A percentile compares a stretch with the other conserved stretches of the same genome.
Conservation (phyloP, 2,329 filamentous ascomycete genomes). For the Exophiala phaeomuriformis region DNA sequence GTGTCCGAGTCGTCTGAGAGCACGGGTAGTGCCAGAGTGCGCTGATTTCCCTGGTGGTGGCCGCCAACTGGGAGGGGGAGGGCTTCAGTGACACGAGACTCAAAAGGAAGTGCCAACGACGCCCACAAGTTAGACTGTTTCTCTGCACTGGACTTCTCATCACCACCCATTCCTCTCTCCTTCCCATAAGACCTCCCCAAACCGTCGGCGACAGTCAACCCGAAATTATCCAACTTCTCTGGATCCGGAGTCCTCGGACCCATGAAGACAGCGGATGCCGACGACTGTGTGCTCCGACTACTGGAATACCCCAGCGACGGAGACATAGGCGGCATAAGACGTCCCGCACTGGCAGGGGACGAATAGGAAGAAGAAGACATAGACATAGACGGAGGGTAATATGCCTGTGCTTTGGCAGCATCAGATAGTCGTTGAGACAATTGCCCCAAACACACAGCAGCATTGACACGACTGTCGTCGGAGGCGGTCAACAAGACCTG, state of each 20-base stretch:
- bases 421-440: slow-evolving; percentile 31
- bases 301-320: slow-evolving; percentile 21
- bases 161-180: too few species aligned
- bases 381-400: slow-evolving; percentile 8
- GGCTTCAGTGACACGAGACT: background rate
- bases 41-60: background rate
- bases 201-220: too few species aligned
- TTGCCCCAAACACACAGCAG: slow-evolving; percentile 33
- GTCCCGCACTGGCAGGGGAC: background rate
- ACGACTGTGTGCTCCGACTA: slow-evolving; percentile 23
- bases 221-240: slow-evolving; percentile 14
- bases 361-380: background rate
- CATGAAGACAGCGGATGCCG: slow-evolving; percentile 10
- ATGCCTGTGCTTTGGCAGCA: slow-evolving; percentile 14
- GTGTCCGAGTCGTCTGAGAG: slow-evolving; percentile 10
- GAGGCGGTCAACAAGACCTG: slow-evolving; percentile 32
- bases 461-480: slow-evolving; percentile 33
- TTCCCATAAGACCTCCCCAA: too few species aligned
- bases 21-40: too few species aligned
- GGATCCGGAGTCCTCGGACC: slow-evolving; percentile 11
- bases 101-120: background rate
- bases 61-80: background rate
- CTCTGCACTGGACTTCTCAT: too few species aligned
- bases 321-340: slow-evolving; percentile 12
- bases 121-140: too few species aligned